phyloP scores from a whole-genome alignment of 2,329 filamentous ascomycete genomes.

The Neurospora sp. region DNA sequence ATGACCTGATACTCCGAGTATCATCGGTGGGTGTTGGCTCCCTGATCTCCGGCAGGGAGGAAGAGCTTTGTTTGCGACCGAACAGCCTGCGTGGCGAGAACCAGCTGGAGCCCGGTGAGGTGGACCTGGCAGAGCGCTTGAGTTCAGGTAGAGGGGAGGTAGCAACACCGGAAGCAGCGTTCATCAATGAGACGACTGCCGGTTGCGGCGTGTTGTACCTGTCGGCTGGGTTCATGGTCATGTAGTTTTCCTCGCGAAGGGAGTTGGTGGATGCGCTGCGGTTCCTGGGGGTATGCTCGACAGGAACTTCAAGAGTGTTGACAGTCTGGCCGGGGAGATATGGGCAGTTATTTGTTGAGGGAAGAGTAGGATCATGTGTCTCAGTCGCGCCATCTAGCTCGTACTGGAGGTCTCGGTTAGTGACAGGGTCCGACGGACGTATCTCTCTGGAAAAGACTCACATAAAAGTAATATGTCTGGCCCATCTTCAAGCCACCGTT shows the following conservation, averaged over 20 bases:
- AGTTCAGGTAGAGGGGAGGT: conserved; percentile 25
- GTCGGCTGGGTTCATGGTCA: conserved; percentile 69
- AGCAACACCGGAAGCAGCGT: conserved; percentile 26
- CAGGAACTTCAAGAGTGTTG: conserved; percentile 74
- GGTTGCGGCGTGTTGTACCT: conserved; percentile 64
- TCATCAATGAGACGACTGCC: conserved; percentile 35
- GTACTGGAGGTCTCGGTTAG: conserved; percentile 50
- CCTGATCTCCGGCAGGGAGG: conserved; percentile 14
- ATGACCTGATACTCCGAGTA: conserved; percentile 24
- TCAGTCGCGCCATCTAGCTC: conserved; percentile 72
- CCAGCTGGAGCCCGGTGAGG: conserved; percentile 42
- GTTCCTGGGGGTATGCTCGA: conserved; percentile 50
- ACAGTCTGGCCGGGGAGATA: conserved; percentile 80
- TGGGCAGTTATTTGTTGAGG: conserved; percentile 71
- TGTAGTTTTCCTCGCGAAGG: conserved; percentile 46
- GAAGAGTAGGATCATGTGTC: conserved; percentile 61
- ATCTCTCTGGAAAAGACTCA: conserved; percentile 35
- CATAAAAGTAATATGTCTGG: conserved; percentile 91
- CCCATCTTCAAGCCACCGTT: conserved; percentile 85
- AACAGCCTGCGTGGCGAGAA: conserved; percentile 39
- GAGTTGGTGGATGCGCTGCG: conserved; percentile 59
- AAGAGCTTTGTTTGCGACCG: conserved; percentile 29
- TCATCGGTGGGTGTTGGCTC: conserved; percentile 13
- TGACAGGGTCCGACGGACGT: conserved; percentile 13
- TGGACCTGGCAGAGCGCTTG: conserved; percentile 32